phyloP scores from a whole-genome alignment of 2,329 filamentous ascomycete species.

The Calycina herbarum region DNA sequence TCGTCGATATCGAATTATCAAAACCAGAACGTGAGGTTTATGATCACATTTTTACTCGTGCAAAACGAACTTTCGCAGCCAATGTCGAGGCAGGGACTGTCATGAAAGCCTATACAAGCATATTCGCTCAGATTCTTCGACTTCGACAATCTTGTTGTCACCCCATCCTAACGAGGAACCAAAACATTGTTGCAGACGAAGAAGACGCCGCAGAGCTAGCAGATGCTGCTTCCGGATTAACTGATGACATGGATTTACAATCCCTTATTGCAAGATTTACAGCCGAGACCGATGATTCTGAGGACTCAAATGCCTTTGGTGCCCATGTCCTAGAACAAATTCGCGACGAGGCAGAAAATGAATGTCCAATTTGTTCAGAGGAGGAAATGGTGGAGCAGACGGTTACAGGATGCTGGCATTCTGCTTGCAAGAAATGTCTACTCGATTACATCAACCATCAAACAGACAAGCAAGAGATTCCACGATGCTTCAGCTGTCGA shows the following conservation, averaged over 20 bases:
- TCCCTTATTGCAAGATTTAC: constrained; percentile 84
- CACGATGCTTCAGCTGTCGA: constrained; percentile 89
- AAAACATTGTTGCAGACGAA: constrained; percentile 82
- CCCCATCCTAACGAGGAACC: constrained; percentile 83
- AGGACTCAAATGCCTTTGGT: constrained; percentile 71
- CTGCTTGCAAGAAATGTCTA: constrained; percentile 92
- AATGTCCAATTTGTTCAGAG: constrained; percentile 93
- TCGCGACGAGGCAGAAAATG: constrained; percentile 80
- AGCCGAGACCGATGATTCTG: constrained; percentile 60
- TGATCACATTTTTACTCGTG: constrained; percentile 81
- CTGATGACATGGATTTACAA: constrained; percentile 94
- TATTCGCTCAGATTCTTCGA: constrained; percentile 93
- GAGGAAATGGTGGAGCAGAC: constrained; percentile 94
- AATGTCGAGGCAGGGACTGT: constrained; percentile 91
- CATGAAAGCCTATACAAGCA: constrained; percentile 93
- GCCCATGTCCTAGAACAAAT: constrained; percentile 89
- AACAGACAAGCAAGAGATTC: constrained; percentile 69
- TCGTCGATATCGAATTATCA: constrained; percentile 85
- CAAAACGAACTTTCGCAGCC: constrained; percentile 78
- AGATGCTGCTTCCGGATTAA: constrained; percentile 76
- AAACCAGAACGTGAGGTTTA: constrained; percentile 87
- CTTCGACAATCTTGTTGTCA: constrained; percentile 94
- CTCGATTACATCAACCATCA: constrained; percentile 87
- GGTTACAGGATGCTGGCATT: constrained; percentile 97
- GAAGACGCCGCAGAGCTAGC: constrained; percentile 76